Percentiles rank a stretch among this genome's conserved stretches.
phyloP scores from a whole-genome alignment of 75 land plant species.

The Pinus albicaulis region DNA sequence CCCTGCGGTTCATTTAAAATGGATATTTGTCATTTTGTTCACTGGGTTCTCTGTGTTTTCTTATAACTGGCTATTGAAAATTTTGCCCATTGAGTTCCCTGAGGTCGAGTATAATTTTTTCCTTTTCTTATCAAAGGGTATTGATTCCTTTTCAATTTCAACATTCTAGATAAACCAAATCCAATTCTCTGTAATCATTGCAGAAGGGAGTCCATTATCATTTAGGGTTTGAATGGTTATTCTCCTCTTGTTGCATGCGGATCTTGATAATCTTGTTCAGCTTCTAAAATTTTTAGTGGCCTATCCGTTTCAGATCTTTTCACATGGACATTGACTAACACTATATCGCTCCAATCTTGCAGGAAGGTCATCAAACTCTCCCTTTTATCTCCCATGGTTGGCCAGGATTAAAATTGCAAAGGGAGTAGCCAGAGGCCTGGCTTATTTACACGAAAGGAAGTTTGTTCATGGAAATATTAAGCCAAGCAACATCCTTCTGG shows the following conservation, averaged over 20 bases:
- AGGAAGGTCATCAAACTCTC: slow-evolving; percentile 65
- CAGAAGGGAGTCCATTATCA: background rate
- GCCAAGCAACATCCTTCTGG: slow-evolving; percentile 80
- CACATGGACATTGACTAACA: background rate
- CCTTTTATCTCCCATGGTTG: slow-evolving; percentile 65
- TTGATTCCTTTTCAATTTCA: background rate
- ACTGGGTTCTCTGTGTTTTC: background rate
- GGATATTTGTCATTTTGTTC: background rate
- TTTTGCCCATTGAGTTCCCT: too few relatives aligned
- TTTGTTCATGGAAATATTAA: slow-evolving; percentile 81
- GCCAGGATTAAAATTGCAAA: slow-evolving; percentile 59
- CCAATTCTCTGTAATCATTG: background rate
- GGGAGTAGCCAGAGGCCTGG: slow-evolving; percentile 79
- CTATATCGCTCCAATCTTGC: slow-evolving; percentile 12
- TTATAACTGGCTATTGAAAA: background rate
- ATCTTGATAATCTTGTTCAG: background rate
- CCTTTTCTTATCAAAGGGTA: background rate
- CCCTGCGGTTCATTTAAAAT: too few relatives aligned
- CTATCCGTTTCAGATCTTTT: background rate
- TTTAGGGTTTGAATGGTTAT: background rate
- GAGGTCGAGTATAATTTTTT: background rate
- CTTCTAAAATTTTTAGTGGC: background rate
- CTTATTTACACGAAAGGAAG: slow-evolving; percentile 83
- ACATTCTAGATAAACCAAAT: too few relatives aligned
- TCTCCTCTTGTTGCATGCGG: background rate